phyloP scores from a whole-genome alignment of 225 moss, liverwort and hornwort genomes.

The Sphagnum contortum region DNA sequence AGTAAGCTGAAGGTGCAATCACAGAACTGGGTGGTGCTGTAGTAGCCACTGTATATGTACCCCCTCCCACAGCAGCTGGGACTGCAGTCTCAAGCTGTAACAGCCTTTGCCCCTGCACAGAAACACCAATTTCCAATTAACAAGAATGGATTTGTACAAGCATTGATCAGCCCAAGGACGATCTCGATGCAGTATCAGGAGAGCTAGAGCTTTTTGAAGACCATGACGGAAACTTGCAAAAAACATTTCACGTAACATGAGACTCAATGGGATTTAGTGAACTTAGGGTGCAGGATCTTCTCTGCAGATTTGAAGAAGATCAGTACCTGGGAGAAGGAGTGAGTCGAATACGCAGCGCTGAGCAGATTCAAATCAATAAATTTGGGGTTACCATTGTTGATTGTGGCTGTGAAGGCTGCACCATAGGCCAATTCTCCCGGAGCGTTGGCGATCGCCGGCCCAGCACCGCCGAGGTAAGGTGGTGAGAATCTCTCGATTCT shows the following conservation, averaged over 20 bases:
- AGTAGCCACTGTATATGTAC: constrained; percentile 34
- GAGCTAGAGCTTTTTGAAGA: too few species aligned
- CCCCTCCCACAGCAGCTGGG: constrained; percentile 15
- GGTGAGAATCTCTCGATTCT: background rate
- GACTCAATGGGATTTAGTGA: too few species aligned
- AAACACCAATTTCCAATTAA: too few species aligned
- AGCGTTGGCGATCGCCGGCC: constrained; percentile 25
- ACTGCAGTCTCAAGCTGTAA: constrained; percentile 32
- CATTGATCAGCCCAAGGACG: too few species aligned
- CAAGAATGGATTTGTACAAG: too few species aligned
- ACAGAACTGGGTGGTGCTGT: constrained; percentile 42
- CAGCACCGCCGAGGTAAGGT: constrained; percentile 3
- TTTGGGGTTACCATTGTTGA: constrained; percentile 8
- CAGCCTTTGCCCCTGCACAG: constrained; percentile 52
- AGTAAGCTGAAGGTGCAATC: constrained; percentile 68
- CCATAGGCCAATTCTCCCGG: constrained; percentile 25
- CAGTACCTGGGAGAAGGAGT: constrained; percentile 38
- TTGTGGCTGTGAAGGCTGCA: constrained; percentile 21
- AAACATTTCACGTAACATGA: too few species aligned
- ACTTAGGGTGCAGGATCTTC: too few species aligned
- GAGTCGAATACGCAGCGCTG: constrained; percentile 69
- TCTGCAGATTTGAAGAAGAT: too few species aligned
- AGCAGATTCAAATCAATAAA: constrained; percentile 33
- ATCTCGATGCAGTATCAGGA: too few species aligned
- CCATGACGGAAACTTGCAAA: too few species aligned